Base-by-base conservation (phyloP, 192 early-diverging fungal genomes). In the Globomyces pollinis-pini region DNA sequence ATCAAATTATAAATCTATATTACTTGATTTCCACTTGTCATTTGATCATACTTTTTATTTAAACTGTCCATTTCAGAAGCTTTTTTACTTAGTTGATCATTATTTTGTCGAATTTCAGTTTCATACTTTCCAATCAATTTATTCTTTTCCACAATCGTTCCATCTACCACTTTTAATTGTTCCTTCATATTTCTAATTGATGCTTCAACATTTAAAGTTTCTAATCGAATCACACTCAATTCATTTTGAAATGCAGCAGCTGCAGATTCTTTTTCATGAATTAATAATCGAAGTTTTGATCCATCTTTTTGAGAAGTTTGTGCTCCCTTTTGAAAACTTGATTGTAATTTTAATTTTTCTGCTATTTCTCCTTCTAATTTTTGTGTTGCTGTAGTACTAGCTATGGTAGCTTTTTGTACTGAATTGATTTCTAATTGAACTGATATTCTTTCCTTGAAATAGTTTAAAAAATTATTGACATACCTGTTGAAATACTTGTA, bases 121-220 rank as follows among this genome's bases (percentile, higher is more conserved):
- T 84, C 81, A 47, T 84, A 84, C 65, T 82, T 82, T 52, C 79
- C 81, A 33, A 84, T 69, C 55, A 75, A 57, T 24, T 56, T 61
- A 43, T 82, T 84, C 57, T 77, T 74, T 16, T 65, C 64, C 3
- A 32, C 49, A 43, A 84, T 53, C 31, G 80, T 75, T 31, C 42
- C 50, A 38, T 82, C 79, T 2, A 84, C 33, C 26, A 41, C 18
- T 20, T 31, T 42, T 18, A 79, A 21, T 6, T 51, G 43, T 15
- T 75, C 68, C 57, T 67, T 74, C 65, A 77, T 69, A 26, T 45
- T 24, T 20, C 52, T 26, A 29, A 82, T 45, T 11, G 60, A 1
- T 5, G 34, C 63, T 8, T 35, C 54, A 16, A 60, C 63, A 24
- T 68, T 74, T 49, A 79, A 45, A 23, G 60, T 67, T 41, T 84